phyloP scores from a whole-genome alignment of 2,329 filamentous ascomycete genomes.

The Aspergillus calidoustus region DNA sequence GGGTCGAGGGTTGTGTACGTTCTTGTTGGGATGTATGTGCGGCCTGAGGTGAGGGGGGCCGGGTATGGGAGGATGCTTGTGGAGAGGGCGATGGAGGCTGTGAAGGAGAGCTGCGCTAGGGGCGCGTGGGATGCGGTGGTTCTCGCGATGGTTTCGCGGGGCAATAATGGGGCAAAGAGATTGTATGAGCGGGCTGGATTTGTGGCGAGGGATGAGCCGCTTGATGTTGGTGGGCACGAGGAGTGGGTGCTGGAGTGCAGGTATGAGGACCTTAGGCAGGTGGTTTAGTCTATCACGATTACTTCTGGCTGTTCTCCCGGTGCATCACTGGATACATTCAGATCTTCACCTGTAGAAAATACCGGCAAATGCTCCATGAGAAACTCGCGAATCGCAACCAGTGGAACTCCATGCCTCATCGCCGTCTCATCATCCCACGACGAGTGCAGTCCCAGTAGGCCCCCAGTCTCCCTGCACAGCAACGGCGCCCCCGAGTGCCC shows the following conservation, averaged over 20 bases:
- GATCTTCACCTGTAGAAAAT: neutral
- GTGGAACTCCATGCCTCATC: conserved; percentile 56
- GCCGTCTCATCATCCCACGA: conserved; percentile 59
- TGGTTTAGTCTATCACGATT: neutral
- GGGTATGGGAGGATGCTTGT: conserved; percentile 1
- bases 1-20: neutral
- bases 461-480: conserved; percentile 43
- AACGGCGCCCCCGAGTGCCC: conserved; percentile 59
- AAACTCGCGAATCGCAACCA: conserved; percentile 52
- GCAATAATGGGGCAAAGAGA: neutral
- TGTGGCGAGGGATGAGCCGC: neutral
- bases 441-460: conserved; percentile 57
- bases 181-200: conserved; percentile 9
- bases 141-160: neutral
- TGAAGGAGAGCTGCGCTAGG: neutral
- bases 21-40: conserved; percentile 1
- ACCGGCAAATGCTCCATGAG: conserved; percentile 20
- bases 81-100: neutral
- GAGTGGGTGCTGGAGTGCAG: neutral
- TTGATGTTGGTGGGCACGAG: neutral
- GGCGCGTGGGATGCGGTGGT: neutral
- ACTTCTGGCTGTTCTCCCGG: neutral
- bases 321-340: neutral
- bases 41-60: neutral
- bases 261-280: neutral